Conservation (phyloP, 208 protist species). For the Wallacemonas rigidus region DNA sequence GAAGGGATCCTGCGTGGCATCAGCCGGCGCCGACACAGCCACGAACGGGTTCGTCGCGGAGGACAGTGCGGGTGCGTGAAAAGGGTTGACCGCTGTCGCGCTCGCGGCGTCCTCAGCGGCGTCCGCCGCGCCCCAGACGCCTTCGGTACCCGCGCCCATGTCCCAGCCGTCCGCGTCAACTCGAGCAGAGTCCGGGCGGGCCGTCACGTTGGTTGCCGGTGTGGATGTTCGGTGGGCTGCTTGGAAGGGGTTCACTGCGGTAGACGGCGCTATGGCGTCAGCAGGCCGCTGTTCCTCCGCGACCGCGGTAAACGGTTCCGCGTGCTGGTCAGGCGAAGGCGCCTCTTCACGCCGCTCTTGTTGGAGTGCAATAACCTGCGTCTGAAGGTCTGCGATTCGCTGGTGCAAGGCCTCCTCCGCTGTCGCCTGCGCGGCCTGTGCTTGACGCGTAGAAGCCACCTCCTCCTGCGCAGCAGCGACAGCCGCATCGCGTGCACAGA, state of each 20-base stretch:
- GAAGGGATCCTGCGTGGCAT: background rate
- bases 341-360: slow-evolving; percentile 17
- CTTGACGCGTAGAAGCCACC: background rate
- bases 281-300: background rate
- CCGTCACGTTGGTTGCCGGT: too few relatives aligned
- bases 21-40: background rate
- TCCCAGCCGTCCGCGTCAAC: background rate
- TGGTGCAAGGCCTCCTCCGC: background rate
- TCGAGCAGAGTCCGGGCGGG: too few relatives aligned
- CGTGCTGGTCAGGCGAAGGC: background rate
- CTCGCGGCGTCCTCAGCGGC: background rate
- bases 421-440: background rate
- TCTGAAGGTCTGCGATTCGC: slow-evolving; percentile 9
- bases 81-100: background rate
- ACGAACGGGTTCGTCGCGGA: background rate
- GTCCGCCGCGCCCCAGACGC: background rate
- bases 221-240: background rate
- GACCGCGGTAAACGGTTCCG: background rate
- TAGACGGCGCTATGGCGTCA: background rate
- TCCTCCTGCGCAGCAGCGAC: background rate
- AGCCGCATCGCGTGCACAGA: background rate
- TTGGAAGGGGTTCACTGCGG: background rate
- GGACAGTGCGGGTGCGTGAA: background rate
- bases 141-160: background rate
- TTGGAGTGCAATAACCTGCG: slow-evolving; percentile 12